Evolutionary conservation across 2,329 filamentous ascomycete genomes (phyloP).

Genomic region (Pyrenophora seminiperda): DNA sequence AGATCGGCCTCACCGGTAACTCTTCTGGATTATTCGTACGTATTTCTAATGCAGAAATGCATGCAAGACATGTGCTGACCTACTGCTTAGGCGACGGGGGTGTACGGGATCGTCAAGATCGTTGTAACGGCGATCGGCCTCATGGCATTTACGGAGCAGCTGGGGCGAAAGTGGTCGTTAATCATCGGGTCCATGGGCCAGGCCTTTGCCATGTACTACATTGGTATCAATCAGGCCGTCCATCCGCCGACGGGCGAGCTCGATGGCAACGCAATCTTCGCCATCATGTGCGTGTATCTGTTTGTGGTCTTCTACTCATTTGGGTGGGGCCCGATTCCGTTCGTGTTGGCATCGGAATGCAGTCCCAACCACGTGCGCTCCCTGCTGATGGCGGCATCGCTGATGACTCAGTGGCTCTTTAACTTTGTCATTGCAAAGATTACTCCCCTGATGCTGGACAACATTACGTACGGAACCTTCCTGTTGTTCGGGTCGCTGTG

Average conservation of each 20-base stretch:
- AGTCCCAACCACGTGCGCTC: slow-evolving; percentile 49
- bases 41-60: slow-evolving; percentile 29
- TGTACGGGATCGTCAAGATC: slow-evolving; percentile 56
- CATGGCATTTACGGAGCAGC: slow-evolving; percentile 53
- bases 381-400: slow-evolving; percentile 51
- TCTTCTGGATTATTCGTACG: slow-evolving; percentile 52
- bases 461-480: slow-evolving; percentile 53
- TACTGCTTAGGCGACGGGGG: slow-evolving; percentile 17
- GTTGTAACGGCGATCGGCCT: slow-evolving; percentile 51
- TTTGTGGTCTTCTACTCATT: slow-evolving; percentile 56
- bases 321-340: slow-evolving; percentile 55
- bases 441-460: slow-evolving; percentile 51
- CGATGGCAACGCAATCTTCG: slow-evolving; percentile 50
- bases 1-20: slow-evolving; percentile 48
- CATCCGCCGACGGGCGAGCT: slow-evolving; percentile 43
- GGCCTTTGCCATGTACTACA: slow-evolving; percentile 51
- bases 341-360: slow-evolving; percentile 52
- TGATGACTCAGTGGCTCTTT: slow-evolving; percentile 55
- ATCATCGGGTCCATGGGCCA: slow-evolving; percentile 51
- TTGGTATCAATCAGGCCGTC: slow-evolving; percentile 42
- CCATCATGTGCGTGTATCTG: slow-evolving; percentile 59
- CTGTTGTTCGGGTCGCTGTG: slow-evolving; percentile 51
- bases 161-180: slow-evolving; percentile 54
- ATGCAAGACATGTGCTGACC: slow-evolving; percentile 7
- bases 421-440: slow-evolving; percentile 43